Evolutionary conservation across 2,329 filamentous ascomycete species (phyloP), one percentile per base, ranked within the genome.

Genomic region (Phoma herbarum): DNA sequence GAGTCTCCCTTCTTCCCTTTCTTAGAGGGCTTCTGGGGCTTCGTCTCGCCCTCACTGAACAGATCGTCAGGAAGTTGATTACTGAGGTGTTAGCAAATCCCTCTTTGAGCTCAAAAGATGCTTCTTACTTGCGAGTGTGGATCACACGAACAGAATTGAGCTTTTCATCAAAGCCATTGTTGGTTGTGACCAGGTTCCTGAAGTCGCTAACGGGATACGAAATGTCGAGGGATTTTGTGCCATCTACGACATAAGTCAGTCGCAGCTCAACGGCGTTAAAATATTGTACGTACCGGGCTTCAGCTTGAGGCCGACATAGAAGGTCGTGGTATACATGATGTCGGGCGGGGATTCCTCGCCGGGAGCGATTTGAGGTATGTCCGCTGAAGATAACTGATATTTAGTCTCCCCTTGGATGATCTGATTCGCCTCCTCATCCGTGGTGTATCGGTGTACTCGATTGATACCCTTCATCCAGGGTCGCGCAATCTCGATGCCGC

Each of bases 391-490:
- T 77, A 86, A 78, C 79, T 89, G 84, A 81, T 83, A 88, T 37
- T 85, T 79, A 33, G 87, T 81, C 43, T 82, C 85, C 28, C 89
- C 89, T 65, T 85, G 84, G 37, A 87, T 83, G 26, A 89, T 85
- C 52, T 84, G 82, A 23, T 88, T 84, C 41, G 87, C 80, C 64
- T 91, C 85, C 43, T 86, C 81, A 41, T 88, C 85, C 39, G 78
- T 84, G 57, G 81, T 81, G 74, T 88, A 94, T 44, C 83, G 83
- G 77, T 98, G 93, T 3, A 88, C 83, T 61, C 95, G 87, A 67
- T 96, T 91, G 73, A 96, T 96, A 3, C 91, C 92, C 76, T 98
- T 97, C 70, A 92, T 94, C 82, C 93, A 99, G 0, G 93, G 91
- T 67, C 95, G 92, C 0, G 95, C 93, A 23, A 97, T 82, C 33